Base-by-base conservation (phyloP, 495 filamentous ascomycete species). In the Tuber calosporum region DNA sequence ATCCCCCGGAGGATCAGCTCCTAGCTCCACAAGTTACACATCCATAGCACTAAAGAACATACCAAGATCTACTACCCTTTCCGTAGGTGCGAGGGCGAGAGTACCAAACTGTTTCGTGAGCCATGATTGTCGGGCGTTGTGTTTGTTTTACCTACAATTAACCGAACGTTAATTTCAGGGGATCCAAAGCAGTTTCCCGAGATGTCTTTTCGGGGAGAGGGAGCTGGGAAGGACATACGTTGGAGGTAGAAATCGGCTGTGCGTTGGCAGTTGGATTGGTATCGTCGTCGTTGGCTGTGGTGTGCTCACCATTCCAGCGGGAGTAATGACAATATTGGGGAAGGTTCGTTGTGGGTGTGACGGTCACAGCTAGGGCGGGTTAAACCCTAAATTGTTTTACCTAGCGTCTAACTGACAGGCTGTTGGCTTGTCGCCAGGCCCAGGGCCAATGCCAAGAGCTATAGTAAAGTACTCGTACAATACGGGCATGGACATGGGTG, bases 31-130 rank as follows among this genome's bases (percentile, higher is more conserved):
- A 69, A 30, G 66, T 67, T 37, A 62, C 48, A 78, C 42, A 41
- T 68, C 71, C 43, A 1, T 53, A 36, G 13, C 34, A 20, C 0
- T 7, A 26, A n/a, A n/a, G 48, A 41, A 83, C 89, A 79, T 91
- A 97, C 94, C 94, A 99, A 79, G 84, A 81, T 81, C 94, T 91
- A 83, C 92, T 86, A 82, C 94, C 94, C 89, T 97, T 97, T 87
- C 94, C 94, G 88, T 94, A 97, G 84, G 85, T 91, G 85, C 94
- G 91, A 79, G 95, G 95, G 84, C 95, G 93, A 84, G 93, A 96
- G 90, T 94, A 96, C 95, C 95, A 99, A 86, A 99, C 93, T 80
- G 90, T 92, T 87, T 97, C 95, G 93, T 99, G 53, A 62, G 53
- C 26, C 53, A 62, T 62, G 53, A 34, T 62, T 62, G 26, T 34